Base-by-base conservation (phyloP, 2,329 filamentous ascomycete species). In the Penicillium sp. region DNA sequence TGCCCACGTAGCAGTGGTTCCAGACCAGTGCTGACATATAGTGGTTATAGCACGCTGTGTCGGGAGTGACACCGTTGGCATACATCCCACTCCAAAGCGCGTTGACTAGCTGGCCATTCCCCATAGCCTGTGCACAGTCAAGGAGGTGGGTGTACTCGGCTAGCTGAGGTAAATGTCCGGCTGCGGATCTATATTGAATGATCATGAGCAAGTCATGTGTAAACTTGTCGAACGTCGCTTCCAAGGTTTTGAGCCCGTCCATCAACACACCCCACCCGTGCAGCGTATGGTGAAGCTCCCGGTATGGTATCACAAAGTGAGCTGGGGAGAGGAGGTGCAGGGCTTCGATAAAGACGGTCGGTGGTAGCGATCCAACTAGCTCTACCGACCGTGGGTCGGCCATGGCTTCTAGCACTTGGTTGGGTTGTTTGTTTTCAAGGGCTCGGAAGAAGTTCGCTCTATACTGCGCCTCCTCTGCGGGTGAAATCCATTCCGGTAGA, bases 261-360 rank as follows among this genome's bases (percentile, higher is more conserved):
- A 79, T 14, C 17, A 79, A 57, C 16, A 77, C 74, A 35, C 78
- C 67, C 11, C 74, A 72, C 4, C 77, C 68, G 66, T 87, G 85
- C 19, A 84, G 67, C 12, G 80, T 70, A 19, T 72, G 67, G 50
- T 81, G 75, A 17, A 84, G 71, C 22, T 71, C 65, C 5, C 82
- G 73, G 61, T 78, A 76, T 1, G 75, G 73, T 25, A 74, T 69
- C 38, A 84, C 61, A 57, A 82, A 80, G 60, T 80, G 70, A 25
- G 71, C 64, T 0, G 88, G 87, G 55, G 89, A 84, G 9, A 91
- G 71, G 5, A 80, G 77, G 33, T 80, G 79, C 30, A 92, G 69
- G 10, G 88, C 80, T 59, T 88, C 84, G 1, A 84, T 83, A 65
- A 91, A 86, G 0, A 80, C 80, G 1, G 80, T 75, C 1, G 77